A percentile compares a stretch with the other conserved stretches of the same genome.
Evolutionary conservation across 805 yeast species (phyloP).

Genomic region (Wickerhamiella occidentalis): DNA sequence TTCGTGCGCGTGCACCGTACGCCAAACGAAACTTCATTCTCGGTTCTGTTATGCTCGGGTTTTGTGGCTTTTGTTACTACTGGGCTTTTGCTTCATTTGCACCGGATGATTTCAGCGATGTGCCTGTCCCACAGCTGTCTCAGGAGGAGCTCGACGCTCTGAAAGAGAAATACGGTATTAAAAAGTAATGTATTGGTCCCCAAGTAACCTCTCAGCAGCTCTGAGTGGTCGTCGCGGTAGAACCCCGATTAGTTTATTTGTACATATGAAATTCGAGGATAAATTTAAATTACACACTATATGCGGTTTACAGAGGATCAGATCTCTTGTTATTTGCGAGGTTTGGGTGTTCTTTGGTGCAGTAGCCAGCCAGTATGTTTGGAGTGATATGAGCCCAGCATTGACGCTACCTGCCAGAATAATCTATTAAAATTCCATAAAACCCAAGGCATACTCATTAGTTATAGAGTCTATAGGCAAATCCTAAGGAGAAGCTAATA

Average conservation of each 20-base stretch:
- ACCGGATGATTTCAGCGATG: conserved; percentile 74
- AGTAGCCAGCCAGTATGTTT: too few relatives aligned
- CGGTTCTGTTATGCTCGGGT: conserved; percentile 45
- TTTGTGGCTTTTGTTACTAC: conserved; percentile 52
- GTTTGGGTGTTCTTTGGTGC: too few relatives aligned
- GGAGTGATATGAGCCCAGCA: too few relatives aligned
- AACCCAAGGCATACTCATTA: too few relatives aligned
- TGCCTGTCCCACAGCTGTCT: conserved; percentile 86
- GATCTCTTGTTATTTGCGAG: too few relatives aligned
- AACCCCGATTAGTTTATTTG: neutral
- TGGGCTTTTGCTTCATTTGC: conserved; percentile 28
- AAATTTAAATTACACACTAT: too few relatives aligned
- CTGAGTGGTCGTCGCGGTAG: neutral
- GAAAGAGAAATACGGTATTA: conserved; percentile 57
- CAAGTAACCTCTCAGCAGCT: neutral
- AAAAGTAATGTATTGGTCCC: conserved; percentile 11
- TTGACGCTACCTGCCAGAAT: too few relatives aligned
- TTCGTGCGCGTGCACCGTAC: conserved; percentile 80
- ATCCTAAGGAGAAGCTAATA: too few relatives aligned
- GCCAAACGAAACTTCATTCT: conserved; percentile 64
- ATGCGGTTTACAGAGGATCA: too few relatives aligned
- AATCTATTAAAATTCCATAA: too few relatives aligned
- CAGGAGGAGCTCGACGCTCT: conserved; percentile 64
- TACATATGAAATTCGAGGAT: neutral
- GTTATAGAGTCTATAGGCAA: too few relatives aligned